A percentile compares a stretch with the other conserved stretches of the same genome.
These are phyloP conservation scores for Protomyces macrosporus DNA, from an alignment of 1,139 yeast genomes.

Conservation along the genomic window DNA sequence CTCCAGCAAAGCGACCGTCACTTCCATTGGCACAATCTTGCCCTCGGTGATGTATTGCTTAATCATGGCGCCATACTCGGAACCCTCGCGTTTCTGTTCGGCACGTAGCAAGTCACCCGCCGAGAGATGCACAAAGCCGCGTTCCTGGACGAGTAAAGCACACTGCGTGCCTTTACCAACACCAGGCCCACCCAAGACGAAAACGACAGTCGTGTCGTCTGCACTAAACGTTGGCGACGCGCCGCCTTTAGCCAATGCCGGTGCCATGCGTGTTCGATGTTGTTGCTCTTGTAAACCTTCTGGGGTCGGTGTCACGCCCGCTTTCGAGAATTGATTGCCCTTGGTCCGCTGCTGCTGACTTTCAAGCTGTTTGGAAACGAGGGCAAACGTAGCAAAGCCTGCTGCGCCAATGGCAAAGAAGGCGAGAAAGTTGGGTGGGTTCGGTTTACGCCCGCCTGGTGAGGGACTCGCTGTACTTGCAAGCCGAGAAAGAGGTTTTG, in stretches of 20 bases:
- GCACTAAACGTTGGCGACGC: conserved; percentile 16
- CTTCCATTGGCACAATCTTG: conserved; percentile 89
- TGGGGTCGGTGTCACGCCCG: conserved; percentile 18
- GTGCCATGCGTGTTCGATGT: conserved; percentile 37
- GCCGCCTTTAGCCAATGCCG: conserved; percentile 10
- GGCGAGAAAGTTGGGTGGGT: conserved; percentile 19
- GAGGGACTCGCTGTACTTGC: too few relatives aligned
- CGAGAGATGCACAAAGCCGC: conserved; percentile 77
- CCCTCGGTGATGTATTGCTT: conserved; percentile 83
- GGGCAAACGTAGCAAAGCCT: conserved; percentile 12
- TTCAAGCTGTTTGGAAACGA: conserved; percentile 1
- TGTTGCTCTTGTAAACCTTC: conserved; percentile 55
- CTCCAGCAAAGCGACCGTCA: conserved; percentile 75
- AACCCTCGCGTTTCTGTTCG: conserved; percentile 78
- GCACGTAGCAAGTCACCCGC: conserved; percentile 95
- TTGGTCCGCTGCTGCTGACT: conserved; percentile 5
- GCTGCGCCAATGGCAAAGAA: conserved; percentile 19
- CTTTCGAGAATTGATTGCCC: conserved; percentile 21
- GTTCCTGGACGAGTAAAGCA: conserved; percentile 71
- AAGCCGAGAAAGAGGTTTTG: too few relatives aligned
- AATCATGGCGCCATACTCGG: conserved; percentile 79
- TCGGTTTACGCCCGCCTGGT: not conserved
- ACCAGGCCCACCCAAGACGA: conserved; percentile 75
- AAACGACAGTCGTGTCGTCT: conserved; percentile 55
- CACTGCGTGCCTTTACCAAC: conserved; percentile 98